Evolutionary conservation across 176 grass and related monocot species (phyloP).

Genomic region (Bothriochloa decipiens): DNA sequence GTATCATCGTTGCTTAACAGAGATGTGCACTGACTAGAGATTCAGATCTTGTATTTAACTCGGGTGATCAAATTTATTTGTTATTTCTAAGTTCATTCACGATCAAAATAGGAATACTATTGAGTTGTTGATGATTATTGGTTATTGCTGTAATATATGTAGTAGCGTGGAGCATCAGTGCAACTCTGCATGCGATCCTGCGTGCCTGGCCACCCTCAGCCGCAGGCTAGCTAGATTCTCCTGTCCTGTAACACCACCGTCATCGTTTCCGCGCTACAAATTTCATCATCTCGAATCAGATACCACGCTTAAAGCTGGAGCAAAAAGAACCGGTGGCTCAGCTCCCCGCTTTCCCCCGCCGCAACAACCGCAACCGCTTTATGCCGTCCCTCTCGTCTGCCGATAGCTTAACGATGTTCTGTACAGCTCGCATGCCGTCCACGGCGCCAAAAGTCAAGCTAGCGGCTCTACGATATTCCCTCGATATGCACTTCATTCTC

Average conservation of each 20-base stretch:
- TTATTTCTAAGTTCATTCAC: too few species aligned
- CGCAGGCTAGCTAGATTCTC: not conserved
- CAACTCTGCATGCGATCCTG: not conserved
- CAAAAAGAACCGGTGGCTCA: not conserved
- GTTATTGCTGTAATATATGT: too few species aligned
- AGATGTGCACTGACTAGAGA: too few species aligned
- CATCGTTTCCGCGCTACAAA: not conserved
- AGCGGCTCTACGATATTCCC: slow-evolving; percentile 28
- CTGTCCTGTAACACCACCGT: not conserved
- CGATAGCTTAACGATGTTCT: slow-evolving; percentile 4
- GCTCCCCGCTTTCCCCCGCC: not conserved
- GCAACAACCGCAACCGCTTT: not conserved
- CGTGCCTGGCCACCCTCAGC: not conserved
- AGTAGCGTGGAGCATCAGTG: not conserved
- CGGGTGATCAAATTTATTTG: too few species aligned
- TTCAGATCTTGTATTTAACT: too few species aligned
- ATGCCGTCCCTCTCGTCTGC: not conserved
- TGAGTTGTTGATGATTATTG: too few species aligned
- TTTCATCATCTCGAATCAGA: slow-evolving; percentile 38
- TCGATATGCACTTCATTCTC: not conserved
- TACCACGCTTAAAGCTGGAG: slow-evolving; percentile 24
- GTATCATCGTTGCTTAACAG: too few species aligned
- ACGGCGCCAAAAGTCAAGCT: slow-evolving; percentile 3
- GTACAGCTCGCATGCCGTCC: slow-evolving; percentile 17
- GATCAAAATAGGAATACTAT: too few species aligned